A percentile compares a stretch with the other conserved stretches of the same genome.
These are phyloP conservation scores for Candida sonorensis DNA, from an alignment of 805 yeast species.

Conservation along the genomic window DNA sequence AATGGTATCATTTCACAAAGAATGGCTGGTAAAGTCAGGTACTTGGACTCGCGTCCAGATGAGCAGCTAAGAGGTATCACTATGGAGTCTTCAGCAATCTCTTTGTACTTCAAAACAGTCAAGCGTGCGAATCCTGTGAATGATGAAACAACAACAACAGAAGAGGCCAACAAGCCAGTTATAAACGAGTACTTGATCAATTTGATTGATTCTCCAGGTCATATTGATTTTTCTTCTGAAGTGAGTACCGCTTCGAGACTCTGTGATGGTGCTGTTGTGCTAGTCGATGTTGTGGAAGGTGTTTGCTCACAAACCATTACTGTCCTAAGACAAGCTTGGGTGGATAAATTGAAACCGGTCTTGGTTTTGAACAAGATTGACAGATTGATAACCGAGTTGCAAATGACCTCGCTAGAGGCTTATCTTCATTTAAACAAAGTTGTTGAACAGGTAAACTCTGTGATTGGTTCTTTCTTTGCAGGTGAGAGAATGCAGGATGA, in stretches of 20 bases:
- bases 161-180: slow-evolving; percentile 1
- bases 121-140: slow-evolving; percentile 19
- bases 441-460: slow-evolving; percentile 91
- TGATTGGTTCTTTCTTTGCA: slow-evolving; percentile 85
- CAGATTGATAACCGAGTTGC: slow-evolving; percentile 73
- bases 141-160: slow-evolving; percentile 13
- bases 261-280: slow-evolving; percentile 94
- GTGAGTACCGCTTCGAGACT: slow-evolving; percentile 93
- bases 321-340: slow-evolving; percentile 93
- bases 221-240: slow-evolving; percentile 92
- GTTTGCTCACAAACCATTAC: slow-evolving; percentile 97
- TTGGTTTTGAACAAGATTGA: slow-evolving; percentile 90
- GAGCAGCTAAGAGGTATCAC: slow-evolving; percentile 96
- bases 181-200: slow-evolving; percentile 80
- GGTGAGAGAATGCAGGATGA: slow-evolving; percentile 93
- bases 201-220: slow-evolving; percentile 98
- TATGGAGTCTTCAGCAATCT: slow-evolving; percentile 95
- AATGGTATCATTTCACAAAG: slow-evolving; percentile 94
- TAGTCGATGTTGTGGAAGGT: slow-evolving; percentile 97
- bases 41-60: slow-evolving; percentile 88
- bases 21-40: slow-evolving; percentile 92
- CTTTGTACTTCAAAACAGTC: slow-evolving; percentile 77
- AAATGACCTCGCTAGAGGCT: slow-evolving; percentile 78
- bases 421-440: slow-evolving; percentile 70
- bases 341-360: slow-evolving; percentile 81